Evolutionary conservation across 2,329 filamentous ascomycete genomes (phyloP), one percentile per base, ranked within the genome.

Genomic region (Cyanodermella asteris): DNA sequence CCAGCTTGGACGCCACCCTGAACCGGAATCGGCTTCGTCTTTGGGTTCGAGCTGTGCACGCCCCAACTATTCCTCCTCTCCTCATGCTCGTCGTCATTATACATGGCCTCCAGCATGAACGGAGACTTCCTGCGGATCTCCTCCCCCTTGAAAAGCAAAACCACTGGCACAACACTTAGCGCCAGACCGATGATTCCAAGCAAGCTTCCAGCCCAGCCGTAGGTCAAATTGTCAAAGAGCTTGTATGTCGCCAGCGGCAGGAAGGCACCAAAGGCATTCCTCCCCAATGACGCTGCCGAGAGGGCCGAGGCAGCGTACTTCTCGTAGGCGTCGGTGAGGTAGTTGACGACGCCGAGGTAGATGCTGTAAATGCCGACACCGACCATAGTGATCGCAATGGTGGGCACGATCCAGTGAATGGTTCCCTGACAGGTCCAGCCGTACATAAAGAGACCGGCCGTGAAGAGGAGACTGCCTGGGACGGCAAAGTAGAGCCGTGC

Each of bases 291-390:
- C 3, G 53, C 54, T 1, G 53, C 55, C 1, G 51, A 50, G 1
- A 57, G 39, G 1, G 55, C 51, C 1, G 49, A 55, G 0, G 53
- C 53, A 4, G 55, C 54, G 26, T 55, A 56, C 18, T 52, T 46
- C 16, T 54, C 51, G 28, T 62, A 63, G 3, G 52, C 45, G 34
- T 62, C 59, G 3, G 54, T 47, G 9, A 61, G 41, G 25, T 63
- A 64, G 28, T 53, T 51, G 11, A 51, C 49, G 10, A 59, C 49
- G 1, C 49, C 51, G 2, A 46, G 41, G 1, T 59, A 49, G 6
- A 60, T 50, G 16, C 43, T 44, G 15, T 48, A 49, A 1, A 47
- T 57, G 3, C 57, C 58, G 14, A 55, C 54, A 0, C 58, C 58
- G 2, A 61, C 50, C 35, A 61, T 46, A 1, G 38, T 42, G 2